These are phyloP conservation scores for Leptomonas pyrrhocoris DNA, from an alignment of 208 protist species.

Conservation along the genomic window DNA sequence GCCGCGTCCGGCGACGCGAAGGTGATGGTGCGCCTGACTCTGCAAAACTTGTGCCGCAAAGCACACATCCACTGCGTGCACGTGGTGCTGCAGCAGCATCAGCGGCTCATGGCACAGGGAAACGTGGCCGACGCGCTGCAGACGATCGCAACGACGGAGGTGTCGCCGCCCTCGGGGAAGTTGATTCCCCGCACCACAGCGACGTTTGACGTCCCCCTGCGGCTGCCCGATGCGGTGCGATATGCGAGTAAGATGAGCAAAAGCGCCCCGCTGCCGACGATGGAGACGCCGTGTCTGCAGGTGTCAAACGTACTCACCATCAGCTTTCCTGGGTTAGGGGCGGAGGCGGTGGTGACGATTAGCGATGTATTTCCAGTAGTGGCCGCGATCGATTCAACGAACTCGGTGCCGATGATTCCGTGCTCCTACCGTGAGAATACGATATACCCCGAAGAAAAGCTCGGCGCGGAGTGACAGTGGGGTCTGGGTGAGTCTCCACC, in stretches of 20 bases:
- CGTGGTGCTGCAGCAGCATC: slow-evolving; percentile 31
- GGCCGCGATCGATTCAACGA: slow-evolving; percentile 22
- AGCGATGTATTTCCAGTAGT: slow-evolving; percentile 30
- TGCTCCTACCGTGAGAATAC: slow-evolving; percentile 18
- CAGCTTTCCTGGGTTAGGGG: slow-evolving; percentile 24
- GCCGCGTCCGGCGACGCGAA: background rate
- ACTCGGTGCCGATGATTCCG: slow-evolving; percentile 22
- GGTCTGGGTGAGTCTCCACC: too few species aligned
- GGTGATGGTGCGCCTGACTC: background rate
- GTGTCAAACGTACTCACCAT: slow-evolving; percentile 23
- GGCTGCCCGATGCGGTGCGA: slow-evolving; percentile 8
- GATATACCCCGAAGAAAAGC: slow-evolving; percentile 32
- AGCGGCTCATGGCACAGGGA: slow-evolving; percentile 25
- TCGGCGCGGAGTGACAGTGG: slow-evolving; percentile 19
- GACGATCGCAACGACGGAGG: slow-evolving; percentile 9
- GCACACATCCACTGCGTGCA: slow-evolving; percentile 24
- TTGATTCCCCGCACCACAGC: slow-evolving; percentile 11
- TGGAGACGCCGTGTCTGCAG: slow-evolving; percentile 34
- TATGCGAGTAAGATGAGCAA: background rate
- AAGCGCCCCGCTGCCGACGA: slow-evolving; percentile 22
- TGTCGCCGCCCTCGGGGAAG: slow-evolving; percentile 9
- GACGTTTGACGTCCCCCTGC: slow-evolving; percentile 18
- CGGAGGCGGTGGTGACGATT: slow-evolving; percentile 19
- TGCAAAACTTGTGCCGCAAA: slow-evolving; percentile 23
- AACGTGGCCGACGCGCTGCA: slow-evolving; percentile 7